These are phyloP conservation scores for Allium sativum DNA, from an alignment of 106 monocot genomes.

Conservation along the genomic window DNA sequence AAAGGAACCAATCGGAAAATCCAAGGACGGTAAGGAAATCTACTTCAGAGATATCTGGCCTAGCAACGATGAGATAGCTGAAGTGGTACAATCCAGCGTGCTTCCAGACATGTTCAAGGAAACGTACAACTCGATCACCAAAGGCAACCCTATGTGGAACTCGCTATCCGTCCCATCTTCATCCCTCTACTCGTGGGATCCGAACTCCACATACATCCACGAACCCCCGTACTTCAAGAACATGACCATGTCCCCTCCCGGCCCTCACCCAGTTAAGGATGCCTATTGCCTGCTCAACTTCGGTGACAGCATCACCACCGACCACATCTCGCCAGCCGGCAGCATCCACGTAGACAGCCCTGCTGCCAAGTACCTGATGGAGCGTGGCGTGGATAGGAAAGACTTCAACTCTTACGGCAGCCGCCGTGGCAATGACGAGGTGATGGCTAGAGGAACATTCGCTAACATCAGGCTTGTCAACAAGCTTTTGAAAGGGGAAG, in stretches of 20 bases:
- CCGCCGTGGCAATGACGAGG: constrained; percentile 80
- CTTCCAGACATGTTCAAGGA: constrained; percentile 54
- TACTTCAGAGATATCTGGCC: constrained; percentile 87
- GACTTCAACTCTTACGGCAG: constrained; percentile 96
- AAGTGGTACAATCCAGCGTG: constrained; percentile 63
- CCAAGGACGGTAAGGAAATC: constrained; percentile 71
- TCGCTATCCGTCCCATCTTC: constrained; percentile 32
- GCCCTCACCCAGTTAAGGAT: constrained; percentile 66
- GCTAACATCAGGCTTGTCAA: constrained; percentile 88
- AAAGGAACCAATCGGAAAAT: constrained; percentile 63
- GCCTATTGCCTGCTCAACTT: constrained; percentile 72
- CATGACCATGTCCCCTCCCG: constrained; percentile 87
- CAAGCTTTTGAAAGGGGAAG: constrained; percentile 83
- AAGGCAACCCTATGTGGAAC: constrained; percentile 36
- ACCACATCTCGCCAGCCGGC: constrained; percentile 98
- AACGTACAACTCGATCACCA: constrained; percentile 50
- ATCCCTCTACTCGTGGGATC: constrained; percentile 51
- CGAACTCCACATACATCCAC: constrained; percentile 68
- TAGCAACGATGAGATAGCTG: constrained; percentile 71
- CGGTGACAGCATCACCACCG: constrained; percentile 86
- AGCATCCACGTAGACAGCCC: constrained; percentile 87
- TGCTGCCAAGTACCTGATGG: constrained; percentile 66
- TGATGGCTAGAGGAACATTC: constrained; percentile 94
- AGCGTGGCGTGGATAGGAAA: constrained; percentile 70
- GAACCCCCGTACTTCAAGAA: constrained; percentile 93